Evolutionary conservation across 139 green algal genomes (phyloP).

Genomic region (Diplosphaera chodatii): DNA sequence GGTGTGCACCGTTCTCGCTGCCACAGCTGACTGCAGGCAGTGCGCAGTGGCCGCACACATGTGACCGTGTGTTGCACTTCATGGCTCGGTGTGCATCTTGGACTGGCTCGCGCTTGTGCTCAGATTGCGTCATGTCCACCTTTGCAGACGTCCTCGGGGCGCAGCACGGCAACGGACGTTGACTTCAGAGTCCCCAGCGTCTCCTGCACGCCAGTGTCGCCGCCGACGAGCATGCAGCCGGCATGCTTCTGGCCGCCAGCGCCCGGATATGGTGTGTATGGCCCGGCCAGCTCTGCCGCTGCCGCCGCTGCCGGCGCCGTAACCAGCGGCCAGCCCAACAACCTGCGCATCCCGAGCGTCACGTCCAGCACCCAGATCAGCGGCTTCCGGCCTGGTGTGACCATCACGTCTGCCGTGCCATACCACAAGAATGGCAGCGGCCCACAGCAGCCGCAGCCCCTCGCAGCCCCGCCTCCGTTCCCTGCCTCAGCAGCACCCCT

Average conservation of each 20-base stretch:
- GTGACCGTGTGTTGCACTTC: too few relatives aligned
- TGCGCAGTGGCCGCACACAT: too few relatives aligned
- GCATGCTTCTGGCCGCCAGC: background rate
- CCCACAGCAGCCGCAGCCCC: too few relatives aligned
- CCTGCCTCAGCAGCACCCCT: too few relatives aligned
- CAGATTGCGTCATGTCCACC: background rate
- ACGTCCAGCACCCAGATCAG: background rate
- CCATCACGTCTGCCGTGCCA: background rate
- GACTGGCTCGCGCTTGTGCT: too few relatives aligned
- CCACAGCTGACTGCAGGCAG: background rate
- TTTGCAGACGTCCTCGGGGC: background rate
- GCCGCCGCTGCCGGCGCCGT: background rate
- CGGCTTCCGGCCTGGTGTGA: background rate
- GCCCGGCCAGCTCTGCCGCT: too few relatives aligned
- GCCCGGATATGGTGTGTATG: background rate
- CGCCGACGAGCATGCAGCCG: too few relatives aligned
- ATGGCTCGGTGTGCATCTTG: too few relatives aligned
- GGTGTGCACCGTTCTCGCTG: background rate
- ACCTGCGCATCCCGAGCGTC: background rate
- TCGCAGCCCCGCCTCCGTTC: background rate
- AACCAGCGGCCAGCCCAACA: background rate
- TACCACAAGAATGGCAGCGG: background rate
- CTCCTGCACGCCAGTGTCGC: background rate
- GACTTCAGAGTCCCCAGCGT: background rate
- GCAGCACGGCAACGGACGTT: background rate